These are phyloP conservation scores for Yamadazyma atmosphaerica DNA, from an alignment of 1,139 yeast genomes.

Conservation along the genomic window DNA sequence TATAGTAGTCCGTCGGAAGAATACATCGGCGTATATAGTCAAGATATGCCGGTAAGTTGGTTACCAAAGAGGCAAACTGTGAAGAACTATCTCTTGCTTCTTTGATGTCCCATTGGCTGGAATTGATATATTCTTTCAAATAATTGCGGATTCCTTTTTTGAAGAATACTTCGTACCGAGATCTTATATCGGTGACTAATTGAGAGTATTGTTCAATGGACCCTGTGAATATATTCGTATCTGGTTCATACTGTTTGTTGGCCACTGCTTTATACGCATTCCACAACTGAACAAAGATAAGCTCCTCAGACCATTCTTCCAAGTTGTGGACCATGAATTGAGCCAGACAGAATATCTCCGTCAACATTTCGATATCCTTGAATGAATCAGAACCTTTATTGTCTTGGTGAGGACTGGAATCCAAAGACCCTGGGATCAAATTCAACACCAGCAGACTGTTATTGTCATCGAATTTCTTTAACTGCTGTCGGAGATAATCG, in stretches of 20 bases:
- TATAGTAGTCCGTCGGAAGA: slow-evolving; percentile 28
- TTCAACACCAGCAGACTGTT: slow-evolving; percentile 37
- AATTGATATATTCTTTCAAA: slow-evolving; percentile 54
- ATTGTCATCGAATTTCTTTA: slow-evolving; percentile 47
- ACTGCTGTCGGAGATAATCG: slow-evolving; percentile 47
- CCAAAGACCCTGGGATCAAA: slow-evolving; percentile 38
- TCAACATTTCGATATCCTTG: slow-evolving; percentile 53
- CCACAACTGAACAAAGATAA: slow-evolving; percentile 67
- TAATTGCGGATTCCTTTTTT: slow-evolving; percentile 49
- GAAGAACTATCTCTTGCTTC: slow-evolving; percentile 29
- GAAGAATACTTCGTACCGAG: slow-evolving; percentile 46
- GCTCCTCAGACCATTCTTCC: slow-evolving; percentile 64
- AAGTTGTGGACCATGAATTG: slow-evolving; percentile 52
- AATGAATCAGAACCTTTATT: slow-evolving; percentile 16
- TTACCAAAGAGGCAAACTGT: slow-evolving; percentile 37
- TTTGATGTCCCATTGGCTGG: slow-evolving; percentile 38
- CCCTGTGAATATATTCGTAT: slow-evolving; percentile 56
- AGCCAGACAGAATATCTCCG: slow-evolving; percentile 63
- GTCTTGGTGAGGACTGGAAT: slow-evolving; percentile 9
- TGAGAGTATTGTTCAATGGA: slow-evolving; percentile 47
- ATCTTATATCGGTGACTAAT: slow-evolving; percentile 38
- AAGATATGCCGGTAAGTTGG: slow-evolving; percentile 36
- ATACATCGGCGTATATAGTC: slow-evolving; percentile 31
- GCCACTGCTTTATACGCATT: slow-evolving; percentile 34
- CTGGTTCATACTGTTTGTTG: slow-evolving; percentile 17